Evolutionary conservation across 1,284 basidiomycete species (phyloP).

Genomic region (Peniophora sp.): DNA sequence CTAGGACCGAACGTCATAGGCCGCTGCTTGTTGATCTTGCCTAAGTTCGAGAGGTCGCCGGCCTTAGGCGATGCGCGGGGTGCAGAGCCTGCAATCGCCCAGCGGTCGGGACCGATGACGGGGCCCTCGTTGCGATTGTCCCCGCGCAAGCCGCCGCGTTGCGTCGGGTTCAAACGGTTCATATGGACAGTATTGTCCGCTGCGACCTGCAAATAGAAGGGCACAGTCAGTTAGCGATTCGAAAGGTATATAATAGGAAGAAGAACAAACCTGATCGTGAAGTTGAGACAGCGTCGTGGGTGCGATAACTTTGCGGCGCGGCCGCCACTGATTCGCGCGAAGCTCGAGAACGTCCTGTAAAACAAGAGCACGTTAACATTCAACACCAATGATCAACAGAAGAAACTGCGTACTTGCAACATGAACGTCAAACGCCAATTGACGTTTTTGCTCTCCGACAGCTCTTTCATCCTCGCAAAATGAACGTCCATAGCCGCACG

Average conservation of each 20-base stretch:
- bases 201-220: slow-evolving; percentile 49
- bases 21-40: slow-evolving; percentile 71
- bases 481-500: slow-evolving; percentile 88
- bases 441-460: slow-evolving; percentile 68
- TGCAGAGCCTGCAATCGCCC: slow-evolving; percentile 64
- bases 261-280: slow-evolving; percentile 75
- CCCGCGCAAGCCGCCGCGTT: slow-evolving; percentile 65
- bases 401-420: slow-evolving; percentile 66
- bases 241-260: too few species aligned
- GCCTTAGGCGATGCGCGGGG: slow-evolving; percentile 66
- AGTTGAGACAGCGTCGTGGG: slow-evolving; percentile 87
- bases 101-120: slow-evolving; percentile 67
- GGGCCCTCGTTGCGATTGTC: slow-evolving; percentile 54
- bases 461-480: slow-evolving; percentile 83
- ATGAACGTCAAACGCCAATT: slow-evolving; percentile 91
- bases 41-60: slow-evolving; percentile 81
- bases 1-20: slow-evolving; percentile 64
- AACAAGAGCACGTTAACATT: not conserved
- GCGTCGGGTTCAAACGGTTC: slow-evolving; percentile 71
- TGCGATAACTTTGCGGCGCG: slow-evolving; percentile 67
- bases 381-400: not conserved
- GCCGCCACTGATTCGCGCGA: slow-evolving; percentile 76
- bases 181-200: too few species aligned
- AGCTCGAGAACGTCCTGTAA: slow-evolving; percentile 67
- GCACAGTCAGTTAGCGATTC: not conserved